phyloP scores from a whole-genome alignment of 1,139 yeast genomes.

The Saccharomyces hybrid region DNA sequence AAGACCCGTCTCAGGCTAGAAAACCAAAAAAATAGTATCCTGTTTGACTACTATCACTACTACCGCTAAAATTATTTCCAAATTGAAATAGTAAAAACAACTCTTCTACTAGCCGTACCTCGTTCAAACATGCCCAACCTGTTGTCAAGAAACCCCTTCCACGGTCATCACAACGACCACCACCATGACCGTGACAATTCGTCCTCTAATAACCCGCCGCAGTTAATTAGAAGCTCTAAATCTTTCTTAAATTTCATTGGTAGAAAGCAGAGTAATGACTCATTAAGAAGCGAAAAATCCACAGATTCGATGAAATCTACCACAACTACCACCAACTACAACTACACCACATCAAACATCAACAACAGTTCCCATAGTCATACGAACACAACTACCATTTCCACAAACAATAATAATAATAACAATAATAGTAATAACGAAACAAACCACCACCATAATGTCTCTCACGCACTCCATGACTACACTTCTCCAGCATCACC shows the following conservation, averaged over 20 bases:
- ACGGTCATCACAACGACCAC: slow-evolving; percentile 15
- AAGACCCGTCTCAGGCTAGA: too few relatives aligned
- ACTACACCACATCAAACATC: background rate
- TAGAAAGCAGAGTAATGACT: slow-evolving; percentile 25
- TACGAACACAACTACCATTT: slow-evolving; percentile 1
- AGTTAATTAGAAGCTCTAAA: slow-evolving; percentile 18
- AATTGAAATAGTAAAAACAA: background rate
- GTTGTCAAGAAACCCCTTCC: slow-evolving; percentile 24
- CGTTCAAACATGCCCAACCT: slow-evolving; percentile 16
- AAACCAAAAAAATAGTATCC: background rate
- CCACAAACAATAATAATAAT: slow-evolving; percentile 1
- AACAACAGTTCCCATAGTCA: slow-evolving; percentile 4
- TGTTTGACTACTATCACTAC: background rate
- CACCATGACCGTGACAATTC: slow-evolving; percentile 4
- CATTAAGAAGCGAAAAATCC: slow-evolving; percentile 25
- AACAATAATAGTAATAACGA: background rate
- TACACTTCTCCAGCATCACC: slow-evolving; percentile 16
- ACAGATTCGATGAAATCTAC: slow-evolving; percentile 16
- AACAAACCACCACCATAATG: slow-evolving; percentile 5
- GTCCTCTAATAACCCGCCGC: slow-evolving; percentile 6
- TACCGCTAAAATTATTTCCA: background rate
- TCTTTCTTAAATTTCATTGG: slow-evolving; percentile 25
- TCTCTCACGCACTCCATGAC: slow-evolving; percentile 1
- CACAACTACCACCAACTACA: background rate
- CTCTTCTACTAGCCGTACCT: background rate